Evolutionary conservation across 768 basidiomycete species (phyloP), one percentile per base, ranked within the genome.

Genomic region (Pleurotus pulmonarius): DNA sequence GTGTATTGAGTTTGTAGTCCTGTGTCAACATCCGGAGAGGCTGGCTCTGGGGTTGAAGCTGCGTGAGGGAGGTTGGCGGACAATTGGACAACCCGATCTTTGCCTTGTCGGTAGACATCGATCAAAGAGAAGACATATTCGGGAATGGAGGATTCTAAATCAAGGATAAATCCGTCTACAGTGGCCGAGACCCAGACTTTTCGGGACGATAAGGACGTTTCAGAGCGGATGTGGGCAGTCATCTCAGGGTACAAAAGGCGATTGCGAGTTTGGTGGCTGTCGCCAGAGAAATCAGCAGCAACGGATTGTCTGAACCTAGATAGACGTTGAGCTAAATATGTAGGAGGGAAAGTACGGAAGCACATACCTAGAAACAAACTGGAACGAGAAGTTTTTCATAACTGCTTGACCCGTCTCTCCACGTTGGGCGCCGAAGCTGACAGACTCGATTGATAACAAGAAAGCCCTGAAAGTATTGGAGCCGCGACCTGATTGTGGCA

Each of bases 141-240:
- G 3, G 91, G 83, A 55, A 95, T 88, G 22, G 81, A 80, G 0
- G 92, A 85, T 65, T 94, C 92, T 20, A 96, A 73, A 63, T 94
- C 90, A 56, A 95, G 74, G 47, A 90, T 77, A 66, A 95, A 94
- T 11, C 94, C 94, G 63, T 84, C 89, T 62, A 96, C 88, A 51
- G 77, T 81, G 1, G 89, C 89, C 24, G 73, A 72, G 55, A 91
- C 72, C 73, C 81, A 82, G 20, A 90, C 69, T 56, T 81, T 78
- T 34, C 82, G 79, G 15, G 77, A 75, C 3, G 75, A 66, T 2
- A 70, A 68, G 1, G 79, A 75, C 13, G 75, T 74, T 2, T 82
- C 77, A 1, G 85, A 83, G 13, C 81, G 82, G 52, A 93, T 73
- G 29, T 88, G 82, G 0, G 89, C 90, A 46, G 78, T 82, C 87